Evolutionary conservation across 2,329 filamentous ascomycete species (phyloP).

Genomic region (Orbilia javanica): DNA sequence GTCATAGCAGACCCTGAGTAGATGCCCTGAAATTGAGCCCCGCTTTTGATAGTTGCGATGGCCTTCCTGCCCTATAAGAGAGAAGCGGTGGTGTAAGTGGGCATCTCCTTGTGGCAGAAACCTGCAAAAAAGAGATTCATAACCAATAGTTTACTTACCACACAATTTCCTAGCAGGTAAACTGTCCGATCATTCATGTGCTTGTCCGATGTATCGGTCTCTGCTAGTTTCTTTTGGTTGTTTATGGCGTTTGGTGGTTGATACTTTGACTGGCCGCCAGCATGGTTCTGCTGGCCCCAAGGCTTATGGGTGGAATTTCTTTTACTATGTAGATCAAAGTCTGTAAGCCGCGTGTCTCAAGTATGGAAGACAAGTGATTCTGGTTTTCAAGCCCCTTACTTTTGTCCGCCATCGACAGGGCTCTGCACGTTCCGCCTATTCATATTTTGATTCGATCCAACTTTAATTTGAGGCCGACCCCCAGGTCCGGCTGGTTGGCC

Average conservation of each 20-base stretch:
- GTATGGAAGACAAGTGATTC: background rate
- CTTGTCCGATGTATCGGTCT: constrained; percentile 62
- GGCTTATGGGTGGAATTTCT: constrained; percentile 47
- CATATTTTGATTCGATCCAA: constrained; percentile 49
- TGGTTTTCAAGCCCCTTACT: constrained; percentile 25
- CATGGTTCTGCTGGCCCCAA: constrained; percentile 51
- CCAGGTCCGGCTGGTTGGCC: constrained; percentile 52
- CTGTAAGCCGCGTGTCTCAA: constrained; percentile 11
- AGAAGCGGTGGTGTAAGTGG: background rate
- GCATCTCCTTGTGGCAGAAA: background rate
- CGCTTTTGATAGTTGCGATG: constrained; percentile 61
- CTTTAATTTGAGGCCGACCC: constrained; percentile 54
- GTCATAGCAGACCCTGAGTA: constrained; percentile 61
- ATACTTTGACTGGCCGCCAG: constrained; percentile 52
- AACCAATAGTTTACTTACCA: constrained; percentile 56
- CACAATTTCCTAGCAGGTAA: constrained; percentile 61
- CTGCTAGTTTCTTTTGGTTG: constrained; percentile 59
- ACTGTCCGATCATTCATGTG: constrained; percentile 62
- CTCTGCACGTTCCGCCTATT: constrained; percentile 53
- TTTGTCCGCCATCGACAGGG: constrained; percentile 51
- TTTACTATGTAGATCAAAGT: constrained; percentile 26
- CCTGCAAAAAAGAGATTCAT: background rate
- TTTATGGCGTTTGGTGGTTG: constrained; percentile 47
- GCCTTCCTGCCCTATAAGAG: constrained; percentile 54
- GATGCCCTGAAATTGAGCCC: constrained; percentile 61